Conservation (phyloP, 2,329 filamentous ascomycete genomes). For the Fusarium pseudoanthophilum region DNA sequence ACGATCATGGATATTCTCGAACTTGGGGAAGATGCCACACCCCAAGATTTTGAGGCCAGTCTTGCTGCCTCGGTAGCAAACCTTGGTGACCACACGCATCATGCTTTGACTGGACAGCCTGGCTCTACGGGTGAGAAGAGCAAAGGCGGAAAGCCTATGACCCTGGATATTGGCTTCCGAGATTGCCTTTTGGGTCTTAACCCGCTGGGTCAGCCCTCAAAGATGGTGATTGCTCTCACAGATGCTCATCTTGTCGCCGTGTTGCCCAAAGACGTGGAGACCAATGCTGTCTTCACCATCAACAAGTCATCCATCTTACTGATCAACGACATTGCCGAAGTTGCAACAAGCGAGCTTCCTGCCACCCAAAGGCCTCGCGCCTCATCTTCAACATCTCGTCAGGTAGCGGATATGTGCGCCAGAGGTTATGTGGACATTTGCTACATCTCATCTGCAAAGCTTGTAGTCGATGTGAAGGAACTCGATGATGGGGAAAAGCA, state of each 20-base stretch:
- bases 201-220: slow-evolving; percentile 78
- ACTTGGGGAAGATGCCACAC: slow-evolving; percentile 72
- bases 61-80: slow-evolving; percentile 84
- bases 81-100: slow-evolving; percentile 72
- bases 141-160: slow-evolving; percentile 65
- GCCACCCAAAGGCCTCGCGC: slow-evolving; percentile 41
- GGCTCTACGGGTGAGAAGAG: slow-evolving; percentile 40
- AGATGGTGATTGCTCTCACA: slow-evolving; percentile 80
- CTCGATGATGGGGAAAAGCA: slow-evolving; percentile 68
- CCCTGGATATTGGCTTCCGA: slow-evolving; percentile 78
- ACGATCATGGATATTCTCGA: slow-evolving; percentile 83
- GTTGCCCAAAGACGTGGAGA: slow-evolving; percentile 72
- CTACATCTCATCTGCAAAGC: slow-evolving; percentile 84
- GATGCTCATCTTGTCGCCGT: slow-evolving; percentile 78
- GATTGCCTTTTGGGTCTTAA: slow-evolving; percentile 89
- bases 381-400: slow-evolving; percentile 55
- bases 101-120: slow-evolving; percentile 52
- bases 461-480: slow-evolving; percentile 68
- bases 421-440: slow-evolving; percentile 88
- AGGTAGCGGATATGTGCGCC: slow-evolving; percentile 67
- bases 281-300: slow-evolving; percentile 73
- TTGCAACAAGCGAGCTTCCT: slow-evolving; percentile 19
- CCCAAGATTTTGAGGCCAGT: slow-evolving; percentile 78
- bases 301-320: slow-evolving; percentile 85
- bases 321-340: slow-evolving; percentile 75